Percentiles rank a stretch among this genome's conserved stretches.
Conservation (phyloP, 192 early-diverging fungal genomes). For the Thamnidium elegans region DNA sequence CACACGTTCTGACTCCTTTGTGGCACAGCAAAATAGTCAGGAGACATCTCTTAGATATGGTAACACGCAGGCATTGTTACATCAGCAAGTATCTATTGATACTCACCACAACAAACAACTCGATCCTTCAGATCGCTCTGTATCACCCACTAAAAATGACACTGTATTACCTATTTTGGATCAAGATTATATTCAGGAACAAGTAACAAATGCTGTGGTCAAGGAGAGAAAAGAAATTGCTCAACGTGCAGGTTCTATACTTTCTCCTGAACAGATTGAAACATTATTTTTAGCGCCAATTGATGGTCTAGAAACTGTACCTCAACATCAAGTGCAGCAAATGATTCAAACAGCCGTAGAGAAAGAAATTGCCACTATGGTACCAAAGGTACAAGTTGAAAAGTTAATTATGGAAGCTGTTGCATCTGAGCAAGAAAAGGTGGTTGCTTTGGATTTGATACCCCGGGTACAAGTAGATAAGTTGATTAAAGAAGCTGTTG, state of each 20-base stretch:
- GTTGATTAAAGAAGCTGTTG: neutral
- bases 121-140: neutral
- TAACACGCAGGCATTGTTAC: too few species aligned
- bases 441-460: neutral
- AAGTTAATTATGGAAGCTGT: neutral
- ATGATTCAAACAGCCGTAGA: neutral
- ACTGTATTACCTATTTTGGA: neutral
- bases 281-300: neutral
- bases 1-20: too few species aligned
- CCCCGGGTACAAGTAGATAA: neutral
- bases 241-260: neutral
- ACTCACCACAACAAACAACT: neutral
- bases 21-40: too few species aligned
- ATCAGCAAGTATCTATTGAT: neutral
- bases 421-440: neutral
- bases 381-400: neutral
- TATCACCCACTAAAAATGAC: neutral
- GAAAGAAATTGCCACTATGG: neutral
- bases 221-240: neutral
- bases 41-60: neutral
- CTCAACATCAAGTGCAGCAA: neutral
- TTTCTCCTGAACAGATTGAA: neutral
- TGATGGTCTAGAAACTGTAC: neutral
- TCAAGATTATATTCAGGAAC: neutral
- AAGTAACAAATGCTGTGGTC: neutral